Conservation (phyloP, 805 yeast species). For the Candida insectalens region DNA sequence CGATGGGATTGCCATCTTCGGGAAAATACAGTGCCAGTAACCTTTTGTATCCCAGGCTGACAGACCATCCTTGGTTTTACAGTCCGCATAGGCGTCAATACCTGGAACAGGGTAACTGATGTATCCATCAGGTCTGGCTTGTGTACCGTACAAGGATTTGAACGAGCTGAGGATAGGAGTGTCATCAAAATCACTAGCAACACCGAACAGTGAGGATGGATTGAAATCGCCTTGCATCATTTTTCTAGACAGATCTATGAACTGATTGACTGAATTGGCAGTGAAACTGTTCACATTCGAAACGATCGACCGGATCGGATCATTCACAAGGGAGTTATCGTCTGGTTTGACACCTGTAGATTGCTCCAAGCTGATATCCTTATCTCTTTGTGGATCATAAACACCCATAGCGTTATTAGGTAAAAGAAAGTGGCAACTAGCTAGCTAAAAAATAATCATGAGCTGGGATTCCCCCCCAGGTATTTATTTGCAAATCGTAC, state of each 20-base stretch:
- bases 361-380: neutral
- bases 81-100: slow-evolving; percentile 46
- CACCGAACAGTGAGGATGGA: neutral
- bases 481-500: neutral
- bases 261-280: slow-evolving; percentile 3
- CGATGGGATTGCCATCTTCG: slow-evolving; percentile 32
- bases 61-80: slow-evolving; percentile 56
- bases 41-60: slow-evolving; percentile 79
- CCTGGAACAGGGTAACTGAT: slow-evolving; percentile 21
- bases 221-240: neutral
- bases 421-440: neutral
- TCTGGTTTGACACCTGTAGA: neutral
- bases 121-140: slow-evolving; percentile 11
- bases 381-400: slow-evolving; percentile 7
- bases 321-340: slow-evolving; percentile 3
- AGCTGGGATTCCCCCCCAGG: neutral
- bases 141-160: slow-evolving; percentile 3
- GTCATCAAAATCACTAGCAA: slow-evolving; percentile 1
- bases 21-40: slow-evolving; percentile 86
- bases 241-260: neutral
- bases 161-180: slow-evolving; percentile 2
- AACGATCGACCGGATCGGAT: slow-evolving; percentile 4
- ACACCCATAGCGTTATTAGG: slow-evolving; percentile 6
- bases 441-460: neutral
- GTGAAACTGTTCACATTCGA: slow-evolving; percentile 11